Base-by-base conservation (phyloP, 2,329 filamentous ascomycete genomes). In the Hypoxylon rubiginosum region DNA sequence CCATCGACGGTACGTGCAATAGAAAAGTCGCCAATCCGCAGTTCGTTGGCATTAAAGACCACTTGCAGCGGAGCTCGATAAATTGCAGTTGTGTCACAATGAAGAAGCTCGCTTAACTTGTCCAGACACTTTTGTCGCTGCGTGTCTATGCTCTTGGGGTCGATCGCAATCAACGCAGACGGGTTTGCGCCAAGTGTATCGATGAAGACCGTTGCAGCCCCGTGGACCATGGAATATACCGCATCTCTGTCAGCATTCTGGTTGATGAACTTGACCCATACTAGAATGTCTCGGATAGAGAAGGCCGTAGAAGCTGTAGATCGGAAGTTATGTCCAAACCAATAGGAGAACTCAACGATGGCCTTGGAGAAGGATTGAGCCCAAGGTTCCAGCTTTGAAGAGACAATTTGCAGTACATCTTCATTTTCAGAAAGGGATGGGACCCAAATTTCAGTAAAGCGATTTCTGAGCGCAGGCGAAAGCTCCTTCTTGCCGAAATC, bases 381-480 rank as follows among this genome's bases (percentile, higher is more conserved):
- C 15, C 82, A 79, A 0, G 83, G 77, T 3, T 80, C 79, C 17
- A 99, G 83, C 77, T 97, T 97, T 11, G 90, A 88, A 55, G 85
- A 83, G 15, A 98, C 89, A 70, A 99, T 99, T 46, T 97, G 91
- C 19, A 94, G 81, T 34, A 98, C 90, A 76, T 99, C 97, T 30
- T 94, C 90, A 55, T 89, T 87, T 64, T 95, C 92, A 0, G 93
- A 94, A 63, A 98, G 82, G 0, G 94, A 88, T 1, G 96, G 94
- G 0, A 98, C 96, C 96, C 96, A 99, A 8, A 99, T 97, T 79
- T 99, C 96, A 0, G 96, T 99, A 77, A 99, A 97, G 65, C 96
- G 92, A 77, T 99, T 99, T 49, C 96, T 88, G 64, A 99, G 82
- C 13, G 96, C 97, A 2, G 96, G 96, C 0, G 96, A 99, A 11